Base-by-base conservation (phyloP, 2,329 filamentous ascomycete species). In the Trichoderma afroharzianum region DNA sequence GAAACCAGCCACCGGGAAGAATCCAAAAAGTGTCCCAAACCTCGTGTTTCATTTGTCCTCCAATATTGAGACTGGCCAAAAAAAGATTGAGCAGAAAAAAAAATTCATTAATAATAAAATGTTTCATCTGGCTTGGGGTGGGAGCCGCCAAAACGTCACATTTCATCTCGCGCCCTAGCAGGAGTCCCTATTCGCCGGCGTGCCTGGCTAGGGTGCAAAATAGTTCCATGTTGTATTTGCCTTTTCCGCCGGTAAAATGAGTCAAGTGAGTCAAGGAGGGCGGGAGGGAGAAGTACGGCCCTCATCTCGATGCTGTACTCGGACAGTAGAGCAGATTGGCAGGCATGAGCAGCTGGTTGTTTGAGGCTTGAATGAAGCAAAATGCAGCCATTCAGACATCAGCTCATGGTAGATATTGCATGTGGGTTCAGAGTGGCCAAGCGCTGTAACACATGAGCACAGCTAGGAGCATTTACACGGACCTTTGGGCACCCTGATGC, bases 21-120 rank as follows among this genome's bases (percentile, higher is more conserved):
- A 50, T 24, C 39, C 5, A 55, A 21, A 1, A 9, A 12, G n/a
- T n/a, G 21, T 36, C n/a, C 43, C 9, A n/a, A 55, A 43, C 33
- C 32, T 30, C 7, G 33, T 47, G 63, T 18, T 66, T n/a, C 21
- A n/a, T 32, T 57, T n/a, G 24, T 32, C 5, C n/a, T 18, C 43
- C n/a, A 14, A 53, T 53, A 53, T 53, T 53, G 47, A 3, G 47
- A 50, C 43, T 3, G 18, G 3, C 3, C 15, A n/a, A 9, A 47
- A 47, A 47, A 47, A 21, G 43, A 24, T 66, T 26, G 3, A 26
- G 9, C 4, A n/a, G 15, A 26, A 50, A 26, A 39, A 47, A 26
- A 18, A 33, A 26, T 30, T 47, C 47, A 69, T 69, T 69, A 69
- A 59, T 63, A 63, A 63, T 36, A 32, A 63, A 70, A 63, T 55